Base-by-base conservation (phyloP, 1,139 yeast genomes). In the Scheffersomyces illinoinensis region DNA sequence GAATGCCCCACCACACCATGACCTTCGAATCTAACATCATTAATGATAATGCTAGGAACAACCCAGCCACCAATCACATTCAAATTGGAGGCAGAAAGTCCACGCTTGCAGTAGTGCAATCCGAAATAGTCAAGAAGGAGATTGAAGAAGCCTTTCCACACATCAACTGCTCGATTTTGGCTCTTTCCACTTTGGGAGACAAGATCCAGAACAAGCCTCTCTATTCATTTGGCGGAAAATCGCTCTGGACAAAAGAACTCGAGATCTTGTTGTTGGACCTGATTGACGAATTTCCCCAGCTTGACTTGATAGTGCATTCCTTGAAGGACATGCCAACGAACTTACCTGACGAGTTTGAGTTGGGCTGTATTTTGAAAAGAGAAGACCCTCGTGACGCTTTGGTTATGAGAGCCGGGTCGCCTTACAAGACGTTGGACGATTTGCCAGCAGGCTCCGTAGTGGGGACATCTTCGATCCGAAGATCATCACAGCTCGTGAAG, bases 321-420 rank as follows among this genome's bases (percentile, higher is more conserved):
- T 81, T 95, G 65, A 95, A 95, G 73, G 98, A 95, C 73, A 89
- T 95, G 90, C 99, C 99, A 47, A 95, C 99, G 0, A 78, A 85
- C 59, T 78, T 95, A 63, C 98, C 98, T 0, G 93, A 90, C 24
- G 96, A 92, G 59, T 95, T 95, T 70, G 93, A 88, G 70, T 76
- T 95, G 59, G 98, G 97, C 18, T 92, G 97, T 68, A 88, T 95
- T 59, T 84, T 93, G 56, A 83, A 88, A 71, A 85, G 99, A 69
- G 95, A 89, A 72, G 88, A 95, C 70, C 98, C 98, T 23, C 84
- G 97, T 60, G 99, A 95, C 74, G 98, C 97, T 17, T 78, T 95
- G n/a, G 86, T 92, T 55, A 90, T 95, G 96, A 85, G 85, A 59
- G 68, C 73, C 10, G 87, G 85, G 47, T 87, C 93, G 2, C 77